Evolutionary conservation across 2,329 filamentous ascomycete species (phyloP).

Genomic region (Trichoderma breve): DNA sequence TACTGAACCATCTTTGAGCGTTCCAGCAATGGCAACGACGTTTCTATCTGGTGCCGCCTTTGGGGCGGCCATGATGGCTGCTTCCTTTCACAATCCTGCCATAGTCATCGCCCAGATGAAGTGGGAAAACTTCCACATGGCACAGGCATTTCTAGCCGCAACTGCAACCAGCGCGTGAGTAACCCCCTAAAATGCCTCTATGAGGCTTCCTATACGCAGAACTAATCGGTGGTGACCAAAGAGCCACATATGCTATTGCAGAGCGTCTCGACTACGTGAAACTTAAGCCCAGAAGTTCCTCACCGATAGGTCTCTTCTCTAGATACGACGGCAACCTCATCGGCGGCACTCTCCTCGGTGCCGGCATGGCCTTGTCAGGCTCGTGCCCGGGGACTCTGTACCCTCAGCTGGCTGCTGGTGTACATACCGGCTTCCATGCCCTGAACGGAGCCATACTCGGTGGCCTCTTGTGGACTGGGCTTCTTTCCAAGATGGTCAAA

Average conservation of each 20-base stretch:
- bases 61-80: slow-evolving; percentile 58
- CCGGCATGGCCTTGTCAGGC: slow-evolving; percentile 65
- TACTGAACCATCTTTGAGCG: neutral
- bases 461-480: slow-evolving; percentile 51
- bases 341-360: slow-evolving; percentile 60
- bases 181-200: neutral
- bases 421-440: slow-evolving; percentile 51
- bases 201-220: neutral
- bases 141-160: slow-evolving; percentile 62
- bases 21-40: slow-evolving; percentile 30
- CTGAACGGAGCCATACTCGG: slow-evolving; percentile 55
- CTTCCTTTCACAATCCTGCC: slow-evolving; percentile 59
- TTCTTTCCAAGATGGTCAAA: slow-evolving; percentile 39
- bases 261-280: slow-evolving; percentile 43
- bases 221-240: slow-evolving; percentile 25
- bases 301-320: slow-evolving; percentile 52
- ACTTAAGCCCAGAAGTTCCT: slow-evolving; percentile 49
- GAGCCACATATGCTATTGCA: slow-evolving; percentile 45
- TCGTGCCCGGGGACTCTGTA: slow-evolving; percentile 66
- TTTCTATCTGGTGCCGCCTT: slow-evolving; percentile 56
- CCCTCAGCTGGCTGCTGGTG: slow-evolving; percentile 55
- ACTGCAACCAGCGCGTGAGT: slow-evolving; percentile 61
- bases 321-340: slow-evolving; percentile 63
- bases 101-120: slow-evolving; percentile 61
- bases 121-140: slow-evolving; percentile 63